A percentile compares a stretch with the other conserved stretches of the same genome.
phyloP scores from a whole-genome alignment of 2,329 filamentous ascomycete species.

The Fusarium anthophilum region DNA sequence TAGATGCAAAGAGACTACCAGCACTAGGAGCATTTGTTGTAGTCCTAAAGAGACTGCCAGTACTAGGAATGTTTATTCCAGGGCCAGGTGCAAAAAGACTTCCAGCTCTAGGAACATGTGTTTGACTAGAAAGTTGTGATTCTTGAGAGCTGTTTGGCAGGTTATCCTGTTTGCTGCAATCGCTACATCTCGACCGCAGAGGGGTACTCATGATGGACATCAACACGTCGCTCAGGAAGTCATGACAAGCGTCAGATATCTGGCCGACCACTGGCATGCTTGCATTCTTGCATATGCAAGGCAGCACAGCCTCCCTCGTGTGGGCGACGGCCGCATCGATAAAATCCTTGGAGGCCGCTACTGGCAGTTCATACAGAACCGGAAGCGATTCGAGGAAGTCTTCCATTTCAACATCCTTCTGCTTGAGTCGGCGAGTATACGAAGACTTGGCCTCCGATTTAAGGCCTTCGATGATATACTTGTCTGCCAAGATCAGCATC shows the following conservation, averaged over 20 bases:
- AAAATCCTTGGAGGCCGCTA: too few species aligned
- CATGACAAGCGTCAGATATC: neutral
- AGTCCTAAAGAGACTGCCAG: too few species aligned
- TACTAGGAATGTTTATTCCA: too few species aligned
- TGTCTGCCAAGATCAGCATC: neutral
- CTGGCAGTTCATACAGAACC: neutral
- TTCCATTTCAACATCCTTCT: neutral
- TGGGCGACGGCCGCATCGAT: neutral
- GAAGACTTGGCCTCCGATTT: neutral
- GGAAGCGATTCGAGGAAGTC: neutral
- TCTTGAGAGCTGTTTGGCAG: too few species aligned
- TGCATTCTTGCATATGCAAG: neutral
- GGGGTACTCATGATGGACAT: neutral
- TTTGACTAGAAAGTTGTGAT: too few species aligned
- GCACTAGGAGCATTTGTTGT: too few species aligned
- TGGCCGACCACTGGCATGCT: neutral
- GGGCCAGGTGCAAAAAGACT: too few species aligned
- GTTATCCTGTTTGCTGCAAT: neutral
- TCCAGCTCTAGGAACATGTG: too few species aligned
- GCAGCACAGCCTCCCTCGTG: neutral
- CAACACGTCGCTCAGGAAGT: neutral
- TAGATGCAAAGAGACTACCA: too few species aligned
- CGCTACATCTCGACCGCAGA: neutral
- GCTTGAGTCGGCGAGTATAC: neutral
- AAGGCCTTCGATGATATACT: neutral